Percentiles rank a stretch among this genome's conserved stretches.
phyloP scores from a whole-genome alignment of 306 rosid genomes.

The Malus sieversii region DNA sequence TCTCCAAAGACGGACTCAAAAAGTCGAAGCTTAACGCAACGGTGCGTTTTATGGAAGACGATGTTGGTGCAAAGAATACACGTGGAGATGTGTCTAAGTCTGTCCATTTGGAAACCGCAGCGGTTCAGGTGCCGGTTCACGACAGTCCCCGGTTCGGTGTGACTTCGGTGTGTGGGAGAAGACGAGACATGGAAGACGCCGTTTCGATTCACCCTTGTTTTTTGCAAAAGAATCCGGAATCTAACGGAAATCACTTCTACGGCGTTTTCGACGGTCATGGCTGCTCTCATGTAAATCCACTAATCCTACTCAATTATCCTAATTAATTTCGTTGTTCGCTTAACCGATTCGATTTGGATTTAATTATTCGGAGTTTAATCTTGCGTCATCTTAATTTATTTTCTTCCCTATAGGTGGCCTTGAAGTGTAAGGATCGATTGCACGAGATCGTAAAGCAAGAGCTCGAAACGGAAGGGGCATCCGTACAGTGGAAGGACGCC shows the following conservation, averaged over 20 bases:
- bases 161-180: conserved; percentile 81
- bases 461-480: conserved; percentile 1
- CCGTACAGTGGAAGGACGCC: conserved; percentile 31
- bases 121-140: background rate
- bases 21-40: background rate
- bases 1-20: background rate
- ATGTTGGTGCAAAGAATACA: background rate
- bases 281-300: conserved; percentile 75
- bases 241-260: conserved; percentile 35
- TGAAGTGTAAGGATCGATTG: conserved; percentile 34
- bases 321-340: no score
- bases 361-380: background rate
- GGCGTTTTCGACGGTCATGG: conserved; percentile 98
- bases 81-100: background rate
- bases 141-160: conserved; percentile 43
- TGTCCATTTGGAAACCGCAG: background rate
- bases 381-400: background rate
- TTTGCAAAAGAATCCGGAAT: background rate
- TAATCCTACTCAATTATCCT: background rate
- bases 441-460: conserved; percentile 42
- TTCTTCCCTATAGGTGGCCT: conserved; percentile 26
- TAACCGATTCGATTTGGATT: background rate
- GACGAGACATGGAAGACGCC: conserved; percentile 90
- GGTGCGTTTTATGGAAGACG: background rate
- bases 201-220: conserved; percentile 47